Conservation (phyloP, 2,329 filamentous ascomycete genomes). For the Rugonectria rugulosa region DNA sequence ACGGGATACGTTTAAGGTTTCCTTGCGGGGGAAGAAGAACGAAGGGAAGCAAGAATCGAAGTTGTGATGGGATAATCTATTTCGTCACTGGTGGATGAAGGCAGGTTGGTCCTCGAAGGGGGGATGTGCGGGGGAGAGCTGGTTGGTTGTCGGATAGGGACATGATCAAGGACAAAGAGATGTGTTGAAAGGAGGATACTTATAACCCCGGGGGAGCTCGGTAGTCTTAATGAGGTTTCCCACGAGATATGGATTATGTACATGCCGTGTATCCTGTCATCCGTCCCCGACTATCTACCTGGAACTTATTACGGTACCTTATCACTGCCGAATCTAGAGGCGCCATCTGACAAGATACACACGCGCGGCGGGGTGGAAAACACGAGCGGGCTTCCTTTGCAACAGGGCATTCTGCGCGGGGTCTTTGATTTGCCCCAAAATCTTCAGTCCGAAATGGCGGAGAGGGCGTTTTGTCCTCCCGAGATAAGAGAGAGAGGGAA, state of each 20-base stretch:
- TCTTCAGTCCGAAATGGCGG: neutral
- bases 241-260: no score
- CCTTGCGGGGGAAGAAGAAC: conserved; percentile 14
- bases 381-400: no score
- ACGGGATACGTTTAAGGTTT: conserved; percentile 4
- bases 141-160: neutral
- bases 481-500: conserved; percentile 4
- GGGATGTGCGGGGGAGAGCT: neutral
- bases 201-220: neutral
- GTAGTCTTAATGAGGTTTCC: no score
- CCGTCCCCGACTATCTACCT: no score
- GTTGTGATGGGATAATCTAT: neutral
- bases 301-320: no score
- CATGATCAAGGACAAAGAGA: neutral
- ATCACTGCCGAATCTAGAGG: no score
- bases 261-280: no score
- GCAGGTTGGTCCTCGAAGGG: neutral
- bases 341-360: no score
- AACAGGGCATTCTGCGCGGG: no score
- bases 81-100: neutral
- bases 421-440: no score
- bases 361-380: no score
- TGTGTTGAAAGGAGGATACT: neutral
- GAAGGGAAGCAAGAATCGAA: neutral
- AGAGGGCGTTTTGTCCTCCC: neutral